Base-by-base conservation (phyloP, 768 basidiomycete species). In the Leccinum uliginosum region DNA sequence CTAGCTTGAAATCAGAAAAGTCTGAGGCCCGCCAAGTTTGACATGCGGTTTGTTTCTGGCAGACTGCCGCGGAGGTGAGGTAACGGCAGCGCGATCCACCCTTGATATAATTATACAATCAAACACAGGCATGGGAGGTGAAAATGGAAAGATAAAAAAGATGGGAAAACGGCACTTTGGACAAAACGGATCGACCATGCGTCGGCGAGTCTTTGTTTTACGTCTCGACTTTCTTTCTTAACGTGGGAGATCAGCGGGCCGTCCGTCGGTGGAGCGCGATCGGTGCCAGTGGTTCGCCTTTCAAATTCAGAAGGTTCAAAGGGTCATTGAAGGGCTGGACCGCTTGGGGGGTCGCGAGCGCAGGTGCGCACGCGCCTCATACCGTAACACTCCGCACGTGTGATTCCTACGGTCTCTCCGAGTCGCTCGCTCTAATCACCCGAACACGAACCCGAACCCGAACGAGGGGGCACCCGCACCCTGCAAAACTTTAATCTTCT, bases 271-370 rank as follows among this genome's bases (percentile, higher is more conserved):
- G 44, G 38, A n/a, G 38, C 38, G 38, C n/a, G 4, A 40, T 50
- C 55, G 62, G 57, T n/a, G n/a, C n/a, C n/a, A n/a, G n/a, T 49
- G 29, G 49, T 53, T 24, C n/a, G 38, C 15, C n/a, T 40, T n/a
- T 40, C 38, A 19, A 68, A 68, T 63, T 34, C 12, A 59, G 61
- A 35, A 65, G 49, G 32, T 35, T 58, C 40, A 65, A 66, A 56
- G 55, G 35, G 38, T 40, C 38, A n/a, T 40, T n/a, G 38, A 40
- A 40, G 17, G 38, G 38, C 38, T 40, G 38, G 38, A 43, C 40
- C 19, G 40, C 19, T 43, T 43, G 40, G 40, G 40, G 40, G 40
- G 40, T 43, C 40, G 40, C 40, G 2, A 43, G 40, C 40, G 40
- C 38, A 43, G n/a, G 40, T 19, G 19, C 40, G 40, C 40, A 19